A percentile compares a stretch with the other conserved stretches of the same genome.
Evolutionary conservation across 441 rosid species (phyloP).

Genomic region (Breynia disticha): DNA sequence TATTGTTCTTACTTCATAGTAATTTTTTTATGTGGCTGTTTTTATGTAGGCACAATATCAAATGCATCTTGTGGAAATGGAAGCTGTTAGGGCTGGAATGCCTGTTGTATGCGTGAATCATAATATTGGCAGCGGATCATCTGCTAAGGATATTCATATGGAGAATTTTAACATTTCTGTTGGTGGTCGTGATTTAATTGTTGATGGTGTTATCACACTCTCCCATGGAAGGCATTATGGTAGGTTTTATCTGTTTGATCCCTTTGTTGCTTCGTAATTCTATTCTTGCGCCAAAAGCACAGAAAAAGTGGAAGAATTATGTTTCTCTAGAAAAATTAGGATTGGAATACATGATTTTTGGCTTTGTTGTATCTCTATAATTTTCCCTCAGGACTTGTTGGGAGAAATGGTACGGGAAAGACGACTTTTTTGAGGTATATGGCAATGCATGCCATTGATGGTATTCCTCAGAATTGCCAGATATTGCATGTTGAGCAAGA

Average conservation of each 20-base stretch:
- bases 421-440: slow-evolving; percentile 90
- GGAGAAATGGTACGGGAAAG: slow-evolving; percentile 98
- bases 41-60: slow-evolving; percentile 66
- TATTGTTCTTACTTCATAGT: slow-evolving; percentile 1
- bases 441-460: slow-evolving; percentile 97
- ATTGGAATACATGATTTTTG: too few species aligned
- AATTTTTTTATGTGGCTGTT: slow-evolving; percentile 1
- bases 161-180: slow-evolving; percentile 87
- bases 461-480: slow-evolving; percentile 96
- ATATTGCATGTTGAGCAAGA: slow-evolving; percentile 96
- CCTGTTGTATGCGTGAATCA: slow-evolving; percentile 78
- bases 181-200: slow-evolving; percentile 95
- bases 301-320: not conserved
- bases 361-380: slow-evolving; percentile 1
- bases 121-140: slow-evolving; percentile 54
- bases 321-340: too few species aligned
- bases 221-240: slow-evolving; percentile 96
- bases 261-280: not conserved
- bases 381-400: slow-evolving; percentile 68
- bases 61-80: slow-evolving; percentile 94
- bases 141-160: slow-evolving; percentile 81
- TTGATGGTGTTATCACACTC: slow-evolving; percentile 77
- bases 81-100: slow-evolving; percentile 89
- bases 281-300: slow-evolving; percentile 9
- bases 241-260: slow-evolving; percentile 26